Percentiles rank a stretch among this genome's conserved stretches.
Evolutionary conservation across 768 basidiomycete genomes (phyloP).

Genomic region (Amanita brunnescens): DNA sequence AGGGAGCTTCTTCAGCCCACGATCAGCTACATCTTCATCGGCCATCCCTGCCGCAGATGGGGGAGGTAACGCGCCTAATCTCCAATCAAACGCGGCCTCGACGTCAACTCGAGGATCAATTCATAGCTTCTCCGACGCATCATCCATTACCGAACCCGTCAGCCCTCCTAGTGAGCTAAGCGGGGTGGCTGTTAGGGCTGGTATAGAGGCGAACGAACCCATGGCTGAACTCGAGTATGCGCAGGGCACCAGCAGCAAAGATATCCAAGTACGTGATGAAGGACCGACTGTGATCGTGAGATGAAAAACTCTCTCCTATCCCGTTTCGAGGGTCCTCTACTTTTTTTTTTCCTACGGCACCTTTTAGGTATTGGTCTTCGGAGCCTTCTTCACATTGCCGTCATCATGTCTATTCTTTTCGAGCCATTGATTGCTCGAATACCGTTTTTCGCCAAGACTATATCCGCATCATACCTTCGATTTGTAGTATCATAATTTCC

Average conservation of each 20-base stretch:
- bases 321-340: not conserved
- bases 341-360: not conserved
- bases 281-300: not conserved
- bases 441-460: not conserved
- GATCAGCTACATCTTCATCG: slow-evolving; percentile 44
- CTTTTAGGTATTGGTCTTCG: not conserved
- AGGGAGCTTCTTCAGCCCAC: slow-evolving; percentile 60
- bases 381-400: not conserved
- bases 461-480: not conserved
- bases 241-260: not conserved
- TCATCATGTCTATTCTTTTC: not conserved
- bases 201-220: not conserved
- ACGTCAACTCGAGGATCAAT: slow-evolving; percentile 29
- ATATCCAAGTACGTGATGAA: not conserved
- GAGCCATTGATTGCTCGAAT: not conserved
- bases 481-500: not conserved
- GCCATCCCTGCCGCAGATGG: slow-evolving; percentile 12
- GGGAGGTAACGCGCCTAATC: slow-evolving; percentile 16
- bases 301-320: not conserved
- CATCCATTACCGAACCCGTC: slow-evolving; percentile 49
- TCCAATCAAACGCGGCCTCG: slow-evolving; percentile 24
- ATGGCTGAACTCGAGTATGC: not conserved
- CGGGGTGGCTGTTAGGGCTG: slow-evolving; percentile 6
- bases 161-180: slow-evolving; percentile 38
- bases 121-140: slow-evolving; percentile 48